phyloP scores from a whole-genome alignment of 2,329 filamentous ascomycete genomes.

The Diaporthe aspalathi region DNA sequence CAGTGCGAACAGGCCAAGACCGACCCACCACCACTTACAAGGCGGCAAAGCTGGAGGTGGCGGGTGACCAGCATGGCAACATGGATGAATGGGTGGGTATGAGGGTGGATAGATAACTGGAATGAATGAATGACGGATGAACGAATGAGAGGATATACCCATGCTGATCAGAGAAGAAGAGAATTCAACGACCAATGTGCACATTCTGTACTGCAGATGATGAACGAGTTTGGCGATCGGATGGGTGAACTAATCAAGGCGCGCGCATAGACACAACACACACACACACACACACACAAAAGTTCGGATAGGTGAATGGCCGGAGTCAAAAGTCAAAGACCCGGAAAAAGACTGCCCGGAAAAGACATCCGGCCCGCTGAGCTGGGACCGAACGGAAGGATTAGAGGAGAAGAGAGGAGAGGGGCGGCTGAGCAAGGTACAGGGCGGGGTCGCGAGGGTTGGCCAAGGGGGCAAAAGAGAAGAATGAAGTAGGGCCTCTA shows the following conservation, averaged over 20 bases:
- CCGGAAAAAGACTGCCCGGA: constrained; percentile 23
- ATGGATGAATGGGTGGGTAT: neutral
- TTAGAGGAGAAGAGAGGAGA: neutral
- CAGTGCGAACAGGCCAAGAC: constrained; percentile 1
- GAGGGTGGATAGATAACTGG: neutral
- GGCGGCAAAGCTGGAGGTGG: constrained; percentile 4
- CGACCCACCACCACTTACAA: neutral
- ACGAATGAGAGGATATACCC: constrained; percentile 29
- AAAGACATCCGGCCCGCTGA: constrained; percentile 13
- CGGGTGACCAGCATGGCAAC: constrained; percentile 3
- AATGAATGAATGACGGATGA: neutral
- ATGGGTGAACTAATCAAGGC: neutral
- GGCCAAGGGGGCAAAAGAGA: neutral
- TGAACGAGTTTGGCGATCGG: neutral
- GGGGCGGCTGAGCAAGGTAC: constrained; percentile 11
- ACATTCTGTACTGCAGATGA: neutral
- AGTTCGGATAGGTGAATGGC: constrained; percentile 3
- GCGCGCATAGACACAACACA: neutral
- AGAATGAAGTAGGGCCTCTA: too few relatives aligned
- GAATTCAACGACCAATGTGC: constrained; percentile 1
- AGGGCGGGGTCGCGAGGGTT: neutral
- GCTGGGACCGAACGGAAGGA: constrained; percentile 25
- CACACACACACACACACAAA: neutral
- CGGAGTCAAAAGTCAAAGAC: neutral
- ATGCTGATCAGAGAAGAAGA: constrained; percentile 11